phyloP scores from a whole-genome alignment of 495 filamentous ascomycete genomes.

The Neurospora sp. region DNA sequence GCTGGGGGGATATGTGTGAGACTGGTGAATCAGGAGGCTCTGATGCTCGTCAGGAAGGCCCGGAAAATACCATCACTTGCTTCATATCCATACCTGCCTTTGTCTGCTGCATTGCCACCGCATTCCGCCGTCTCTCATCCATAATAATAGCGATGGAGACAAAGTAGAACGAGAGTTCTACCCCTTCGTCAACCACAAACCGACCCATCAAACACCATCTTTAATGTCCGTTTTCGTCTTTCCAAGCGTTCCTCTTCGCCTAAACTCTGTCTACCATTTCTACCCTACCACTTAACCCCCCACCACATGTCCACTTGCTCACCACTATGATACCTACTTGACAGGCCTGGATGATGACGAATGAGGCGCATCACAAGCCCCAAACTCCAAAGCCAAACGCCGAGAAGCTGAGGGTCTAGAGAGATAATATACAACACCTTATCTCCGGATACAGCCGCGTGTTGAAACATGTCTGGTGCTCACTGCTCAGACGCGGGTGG shows the following conservation, averaged over 20 bases:
- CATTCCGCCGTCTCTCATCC: neutral
- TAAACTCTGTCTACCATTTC: neutral
- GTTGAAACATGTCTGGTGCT: neutral
- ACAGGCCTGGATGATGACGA: neutral
- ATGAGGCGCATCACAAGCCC: neutral
- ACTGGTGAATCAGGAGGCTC: neutral
- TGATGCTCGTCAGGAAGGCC: neutral
- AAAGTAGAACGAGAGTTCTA: neutral
- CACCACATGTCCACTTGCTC: neutral
- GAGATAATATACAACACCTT: neutral
- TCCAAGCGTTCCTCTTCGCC: neutral
- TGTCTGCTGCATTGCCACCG: neutral
- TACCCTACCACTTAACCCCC: neutral
- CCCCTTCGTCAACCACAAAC: neutral
- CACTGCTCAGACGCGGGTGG: neutral
- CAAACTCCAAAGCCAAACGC: neutral
- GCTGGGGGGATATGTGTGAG: neutral
- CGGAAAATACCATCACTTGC: neutral
- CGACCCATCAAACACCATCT: neutral
- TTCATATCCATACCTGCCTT: neutral
- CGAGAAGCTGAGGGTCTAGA: neutral
- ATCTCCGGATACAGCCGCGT: neutral
- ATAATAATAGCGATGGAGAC: neutral
- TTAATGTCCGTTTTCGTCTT: neutral
- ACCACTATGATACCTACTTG: neutral